phyloP scores from a whole-genome alignment of 495 filamentous ascomycete genomes.

The Trichoderma erinaceum region DNA sequence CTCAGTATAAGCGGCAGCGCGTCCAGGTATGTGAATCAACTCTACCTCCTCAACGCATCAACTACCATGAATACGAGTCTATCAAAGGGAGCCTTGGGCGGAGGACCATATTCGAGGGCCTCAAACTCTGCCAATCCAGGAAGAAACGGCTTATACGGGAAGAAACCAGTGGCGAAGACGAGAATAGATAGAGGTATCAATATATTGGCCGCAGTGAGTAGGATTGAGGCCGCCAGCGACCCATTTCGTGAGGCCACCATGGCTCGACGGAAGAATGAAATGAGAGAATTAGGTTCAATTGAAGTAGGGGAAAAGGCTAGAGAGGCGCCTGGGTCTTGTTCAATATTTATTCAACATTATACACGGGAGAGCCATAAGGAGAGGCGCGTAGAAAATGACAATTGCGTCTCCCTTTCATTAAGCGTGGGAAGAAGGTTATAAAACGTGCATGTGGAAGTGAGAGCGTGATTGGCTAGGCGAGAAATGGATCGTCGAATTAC shows the following conservation, averaged over 20 bases:
- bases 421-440: background rate
- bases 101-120: slow-evolving; percentile 37
- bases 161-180: slow-evolving; percentile 87
- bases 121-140: slow-evolving; percentile 70
- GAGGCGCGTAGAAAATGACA: background rate
- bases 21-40: background rate
- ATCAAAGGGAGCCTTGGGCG: slow-evolving; percentile 65
- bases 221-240: slow-evolving; percentile 30
- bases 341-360: background rate
- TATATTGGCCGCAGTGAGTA: slow-evolving; percentile 62
- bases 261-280: background rate
- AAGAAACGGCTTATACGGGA: slow-evolving; percentile 92
- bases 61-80: slow-evolving; percentile 96
- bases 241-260: slow-evolving; percentile 31
- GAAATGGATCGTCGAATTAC: background rate
- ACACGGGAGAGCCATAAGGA: background rate
- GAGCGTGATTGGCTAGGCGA: slow-evolving; percentile 4
- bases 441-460: background rate
- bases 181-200: slow-evolving; percentile 72
- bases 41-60: slow-evolving; percentile 84
- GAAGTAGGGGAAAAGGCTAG: background rate
- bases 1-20: background rate
- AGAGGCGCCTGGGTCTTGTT: background rate
- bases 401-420: background rate
- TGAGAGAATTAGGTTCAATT: background rate